These are phyloP conservation scores for Xylariaceae sp. DNA, from an alignment of 2,329 filamentous ascomycete genomes.

Conservation along the genomic window DNA sequence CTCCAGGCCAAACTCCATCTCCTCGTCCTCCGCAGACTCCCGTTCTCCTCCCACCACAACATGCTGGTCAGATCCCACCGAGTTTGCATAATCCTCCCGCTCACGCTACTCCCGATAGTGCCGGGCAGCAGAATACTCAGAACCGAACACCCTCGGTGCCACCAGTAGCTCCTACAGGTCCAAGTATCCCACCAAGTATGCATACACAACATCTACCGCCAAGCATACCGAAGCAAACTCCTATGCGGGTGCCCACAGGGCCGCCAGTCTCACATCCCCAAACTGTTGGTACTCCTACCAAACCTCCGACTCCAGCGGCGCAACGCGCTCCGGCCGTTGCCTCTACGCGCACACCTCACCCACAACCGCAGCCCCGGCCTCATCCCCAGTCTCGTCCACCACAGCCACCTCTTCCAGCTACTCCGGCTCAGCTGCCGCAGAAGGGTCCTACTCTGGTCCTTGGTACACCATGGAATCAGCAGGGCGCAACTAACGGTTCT, in stretches of 20 bases:
- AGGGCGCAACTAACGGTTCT: conserved; percentile 19
- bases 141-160: conserved; percentile 29
- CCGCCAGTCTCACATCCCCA: conserved; percentile 20
- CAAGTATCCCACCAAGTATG: conserved; percentile 16
- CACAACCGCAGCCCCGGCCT: conserved; percentile 10
- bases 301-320: conserved; percentile 18
- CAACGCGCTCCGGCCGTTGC: conserved; percentile 23
- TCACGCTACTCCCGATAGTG: conserved; percentile 31
- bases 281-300: conserved; percentile 11
- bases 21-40: conserved; percentile 33
- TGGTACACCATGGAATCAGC: conserved; percentile 28
- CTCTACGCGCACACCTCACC: conserved; percentile 19
- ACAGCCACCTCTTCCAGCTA: conserved; percentile 21
- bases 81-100: conserved; percentile 29
- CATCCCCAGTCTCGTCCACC: conserved; percentile 4
- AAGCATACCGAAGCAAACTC: conserved; percentile 20
- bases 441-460: conserved; percentile 20
- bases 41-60: conserved; percentile 32
- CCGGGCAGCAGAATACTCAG: conserved; percentile 32
- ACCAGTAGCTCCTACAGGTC: conserved; percentile 28
- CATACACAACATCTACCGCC: conserved; percentile 21
- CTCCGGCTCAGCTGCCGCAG: conserved; percentile 22
- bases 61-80: conserved; percentile 29
- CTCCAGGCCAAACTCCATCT: conserved; percentile 23
- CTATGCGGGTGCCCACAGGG: conserved; percentile 23